phyloP scores from a whole-genome alignment of 202 grass and related monocot genomes.

The Schoenoplectus triqueter region DNA sequence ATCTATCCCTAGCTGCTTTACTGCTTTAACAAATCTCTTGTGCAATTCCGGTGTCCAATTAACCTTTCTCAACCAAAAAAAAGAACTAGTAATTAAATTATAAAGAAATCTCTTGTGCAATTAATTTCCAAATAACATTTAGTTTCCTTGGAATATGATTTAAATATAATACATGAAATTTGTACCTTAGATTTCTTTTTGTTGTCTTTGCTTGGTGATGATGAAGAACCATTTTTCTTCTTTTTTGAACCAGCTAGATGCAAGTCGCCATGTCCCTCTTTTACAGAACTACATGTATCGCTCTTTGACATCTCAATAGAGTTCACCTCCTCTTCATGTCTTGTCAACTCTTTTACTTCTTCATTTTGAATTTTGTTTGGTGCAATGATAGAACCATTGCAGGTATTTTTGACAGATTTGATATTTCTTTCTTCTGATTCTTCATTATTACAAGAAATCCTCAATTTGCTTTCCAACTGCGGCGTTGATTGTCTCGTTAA shows the following conservation, averaged over 20 bases:
- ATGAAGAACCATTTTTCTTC: conserved; percentile 38
- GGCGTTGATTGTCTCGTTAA: conserved; percentile 43
- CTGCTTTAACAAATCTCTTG: conserved; percentile 54
- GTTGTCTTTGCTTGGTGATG: conserved; percentile 35
- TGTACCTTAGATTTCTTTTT: conserved; percentile 54
- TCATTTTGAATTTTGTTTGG: conserved; percentile 20
- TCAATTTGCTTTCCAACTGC: conserved; percentile 42
- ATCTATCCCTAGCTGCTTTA: conserved; percentile 55
- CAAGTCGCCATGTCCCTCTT: conserved; percentile 35
- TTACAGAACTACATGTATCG: conserved; percentile 45
- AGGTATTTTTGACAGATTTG: conserved; percentile 45
- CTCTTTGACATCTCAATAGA: conserved; percentile 43
- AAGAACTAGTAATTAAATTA: not conserved
- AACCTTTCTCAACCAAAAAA: conserved; percentile 36
- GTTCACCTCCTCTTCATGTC: conserved; percentile 45
- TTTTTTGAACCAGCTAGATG: conserved; percentile 19
- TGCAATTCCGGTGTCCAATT: conserved; percentile 58
- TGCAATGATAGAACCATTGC: conserved; percentile 39
- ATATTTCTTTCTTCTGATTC: conserved; percentile 42
- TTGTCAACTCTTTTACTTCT: conserved; percentile 18
- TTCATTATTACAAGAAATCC: conserved; percentile 33
- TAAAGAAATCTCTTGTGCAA: no score
- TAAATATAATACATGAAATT: not conserved
- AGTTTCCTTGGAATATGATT: not conserved
- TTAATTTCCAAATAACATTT: not conserved